Percentiles rank a stretch among this genome's conserved stretches.
These are phyloP conservation scores for Nigrospora osmanthi DNA, from an alignment of 2,329 filamentous ascomycete species.

Conservation along the genomic window DNA sequence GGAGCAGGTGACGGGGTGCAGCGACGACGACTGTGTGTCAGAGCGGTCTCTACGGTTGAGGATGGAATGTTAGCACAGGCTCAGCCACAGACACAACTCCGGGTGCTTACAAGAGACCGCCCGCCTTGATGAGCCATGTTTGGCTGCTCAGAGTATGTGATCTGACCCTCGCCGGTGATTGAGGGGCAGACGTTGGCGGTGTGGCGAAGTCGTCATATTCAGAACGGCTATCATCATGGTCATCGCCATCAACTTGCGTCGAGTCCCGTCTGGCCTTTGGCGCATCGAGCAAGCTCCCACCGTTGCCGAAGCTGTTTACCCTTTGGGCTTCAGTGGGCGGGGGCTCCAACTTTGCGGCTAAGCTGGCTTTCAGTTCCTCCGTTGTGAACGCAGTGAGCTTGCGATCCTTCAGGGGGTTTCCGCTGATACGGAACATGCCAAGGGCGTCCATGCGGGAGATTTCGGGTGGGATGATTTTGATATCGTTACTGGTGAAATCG, in stretches of 20 bases:
- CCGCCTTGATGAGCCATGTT: slow-evolving; percentile 46
- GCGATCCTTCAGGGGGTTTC: slow-evolving; percentile 86
- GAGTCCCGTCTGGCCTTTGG: slow-evolving; percentile 2
- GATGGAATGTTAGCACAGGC: no score
- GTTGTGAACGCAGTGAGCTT: slow-evolving; percentile 75
- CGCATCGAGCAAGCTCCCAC: slow-evolving; percentile 12
- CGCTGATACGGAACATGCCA: slow-evolving; percentile 66
- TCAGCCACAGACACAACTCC: no score
- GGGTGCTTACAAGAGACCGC: slow-evolving; percentile 42
- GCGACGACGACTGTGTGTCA: slow-evolving; percentile 52
- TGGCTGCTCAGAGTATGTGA: slow-evolving; percentile 39
- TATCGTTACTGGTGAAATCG: slow-evolving; percentile 80
- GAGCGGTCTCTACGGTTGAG: slow-evolving; percentile 45
- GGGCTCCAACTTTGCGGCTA: slow-evolving; percentile 60
- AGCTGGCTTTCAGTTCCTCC: slow-evolving; percentile 69
- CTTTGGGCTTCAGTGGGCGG: slow-evolving; percentile 22
- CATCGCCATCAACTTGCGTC: slow-evolving; percentile 21
- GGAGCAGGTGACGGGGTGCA: slow-evolving; percentile 50
- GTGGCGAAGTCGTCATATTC: slow-evolving; percentile 51
- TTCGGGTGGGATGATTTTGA: slow-evolving; percentile 66
- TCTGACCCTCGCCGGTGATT: slow-evolving; percentile 39
- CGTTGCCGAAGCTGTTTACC: slow-evolving; percentile 15
- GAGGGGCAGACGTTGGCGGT: slow-evolving; percentile 45
- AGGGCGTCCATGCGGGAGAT: slow-evolving; percentile 75
- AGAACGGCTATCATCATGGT: slow-evolving; percentile 37